Base-by-base conservation (phyloP, 2,329 filamentous ascomycete genomes). In the Nothophaeocryptopus gaeumannii region DNA sequence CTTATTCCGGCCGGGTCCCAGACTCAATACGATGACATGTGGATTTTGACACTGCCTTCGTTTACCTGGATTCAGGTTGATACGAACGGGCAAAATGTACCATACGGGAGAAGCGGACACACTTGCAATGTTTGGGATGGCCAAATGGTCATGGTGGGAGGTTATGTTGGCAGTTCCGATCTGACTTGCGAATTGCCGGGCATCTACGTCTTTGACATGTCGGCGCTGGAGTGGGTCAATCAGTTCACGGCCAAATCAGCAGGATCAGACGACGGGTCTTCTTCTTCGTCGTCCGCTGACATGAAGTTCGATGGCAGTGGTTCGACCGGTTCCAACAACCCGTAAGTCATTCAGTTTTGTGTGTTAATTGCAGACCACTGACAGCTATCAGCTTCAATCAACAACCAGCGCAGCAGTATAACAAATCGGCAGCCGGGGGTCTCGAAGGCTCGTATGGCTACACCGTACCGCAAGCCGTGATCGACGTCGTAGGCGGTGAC, bases 111-210 rank as follows among this genome's bases (percentile, higher is more conserved):
- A 46, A 81, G 83, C 1, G 88, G 88, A 0, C 88, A 92, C 65
- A 82, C 83, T 33, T 93, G 88, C 69, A 81, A 90, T 58, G 80
- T 81, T 60, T 92, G 89, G 70, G 85, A 89, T 12, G 83, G 85
- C 50, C 88, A 92, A 67, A 90, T 95, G 83, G 75, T 93, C 54
- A 77, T 85, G 7, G 74, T 92, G 11, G 89, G 89, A 20, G 89
- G 89, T 9, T 85, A 81, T 56, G 78, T 84, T 7, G 82, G 82
- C 2, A 69, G 74, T 20, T 72, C 81, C 9, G 43, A 47, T 5
- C 72, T 82, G 39, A 77, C 72, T 3, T 89, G 86, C 65, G 86
- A 89, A 58, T 78, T 71, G 12, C 83, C 83, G 0, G 84, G 85
- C 1, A 76, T 89, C 53, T 89, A 88, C 63, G 80, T 89, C 20